Evolutionary conservation across 2,329 filamentous ascomycete genomes (phyloP), one percentile per base, ranked within the genome.

Genomic region (Endothia cerciana): DNA sequence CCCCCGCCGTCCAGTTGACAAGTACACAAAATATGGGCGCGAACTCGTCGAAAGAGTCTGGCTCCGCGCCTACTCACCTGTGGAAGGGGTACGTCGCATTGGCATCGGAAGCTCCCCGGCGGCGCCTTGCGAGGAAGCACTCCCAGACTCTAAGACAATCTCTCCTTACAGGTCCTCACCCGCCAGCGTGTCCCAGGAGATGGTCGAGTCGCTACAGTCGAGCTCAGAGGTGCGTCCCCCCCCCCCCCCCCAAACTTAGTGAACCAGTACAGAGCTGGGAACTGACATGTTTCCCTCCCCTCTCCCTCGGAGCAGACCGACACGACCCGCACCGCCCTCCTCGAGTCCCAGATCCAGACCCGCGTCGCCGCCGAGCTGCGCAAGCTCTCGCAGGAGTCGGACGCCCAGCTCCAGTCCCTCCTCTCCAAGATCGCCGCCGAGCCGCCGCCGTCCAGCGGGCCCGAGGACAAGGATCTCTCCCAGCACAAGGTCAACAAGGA

Each of bases 331-430:
- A 86, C 90, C 73, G 92, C 92, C 80, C 84, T 89, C 74, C 82
- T 93, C 77, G 94, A 98, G 81, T 88, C 95, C 70, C 90, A 94
- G 73, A 89, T 97, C 78, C 94, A 97, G 82, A 82, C 87, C 76
- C 94, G 94, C 78, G 92, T 97, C 68, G 88, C 90, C 73, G 85
- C 88, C 73, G 94, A 97, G 81, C 92, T 98, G 71, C 88, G 90
- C 78, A 89, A 89, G 72, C 87, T 97, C 70, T 89, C 89, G 76
- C 84, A 87, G 70, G 82, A 89, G 72, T 90, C 94, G 76, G 80
- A 87, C 70, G 84, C 88, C 60, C 87, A 89, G 66, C 89, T 97
- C 70, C 83, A 85, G 71, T 82, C 88, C 65, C 86, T 92, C 68
- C 87, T 90, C 74, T 87, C 91, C 69, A 87, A 88, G 72, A 79